Percentiles rank a stretch among this genome's conserved stretches.
These are phyloP conservation scores for Aspergillus hancockii DNA, from an alignment of 495 filamentous ascomycete species.

Conservation along the genomic window DNA sequence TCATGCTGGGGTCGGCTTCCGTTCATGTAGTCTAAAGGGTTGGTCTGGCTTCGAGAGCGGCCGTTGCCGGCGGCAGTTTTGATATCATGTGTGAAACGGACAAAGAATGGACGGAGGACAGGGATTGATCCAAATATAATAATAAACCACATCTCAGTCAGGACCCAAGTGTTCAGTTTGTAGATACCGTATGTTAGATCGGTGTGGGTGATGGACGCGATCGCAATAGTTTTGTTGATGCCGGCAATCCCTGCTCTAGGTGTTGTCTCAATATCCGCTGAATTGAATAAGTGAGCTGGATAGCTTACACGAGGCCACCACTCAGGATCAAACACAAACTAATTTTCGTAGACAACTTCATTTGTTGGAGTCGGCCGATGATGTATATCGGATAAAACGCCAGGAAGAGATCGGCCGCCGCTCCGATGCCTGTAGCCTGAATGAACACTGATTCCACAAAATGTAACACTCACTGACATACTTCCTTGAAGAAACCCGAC, in stretches of 20 bases:
- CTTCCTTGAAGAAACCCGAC: constrained; percentile 29
- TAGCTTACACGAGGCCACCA: constrained; percentile 35
- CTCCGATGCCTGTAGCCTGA: constrained; percentile 33
- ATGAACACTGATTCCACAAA: too few relatives aligned
- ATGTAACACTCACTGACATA: constrained; percentile 10
- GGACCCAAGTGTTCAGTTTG: constrained; percentile 28
- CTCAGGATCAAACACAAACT: constrained; percentile 40
- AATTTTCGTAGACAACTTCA: constrained; percentile 34
- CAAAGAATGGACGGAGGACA: constrained; percentile 25
- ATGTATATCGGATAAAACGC: constrained; percentile 35
- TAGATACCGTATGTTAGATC: constrained; percentile 26
- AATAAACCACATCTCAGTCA: constrained; percentile 34
- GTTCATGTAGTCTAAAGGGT: background rate
- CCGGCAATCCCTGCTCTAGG: constrained; percentile 28
- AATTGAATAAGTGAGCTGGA: background rate
- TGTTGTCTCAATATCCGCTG: background rate
- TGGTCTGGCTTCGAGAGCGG: background rate
- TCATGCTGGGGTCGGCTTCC: background rate
- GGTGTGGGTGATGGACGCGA: constrained; percentile 21
- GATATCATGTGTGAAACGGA: constrained; percentile 21
- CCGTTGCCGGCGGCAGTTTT: background rate
- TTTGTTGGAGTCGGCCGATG: constrained; percentile 31
- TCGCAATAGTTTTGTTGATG: constrained; percentile 30
- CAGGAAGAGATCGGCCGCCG: constrained; percentile 32
- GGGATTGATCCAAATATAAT: constrained; percentile 34